These are phyloP conservation scores for Cryptococcus hybrid DNA, from an alignment of 1,284 basidiomycete species.

Conservation along the genomic window DNA sequence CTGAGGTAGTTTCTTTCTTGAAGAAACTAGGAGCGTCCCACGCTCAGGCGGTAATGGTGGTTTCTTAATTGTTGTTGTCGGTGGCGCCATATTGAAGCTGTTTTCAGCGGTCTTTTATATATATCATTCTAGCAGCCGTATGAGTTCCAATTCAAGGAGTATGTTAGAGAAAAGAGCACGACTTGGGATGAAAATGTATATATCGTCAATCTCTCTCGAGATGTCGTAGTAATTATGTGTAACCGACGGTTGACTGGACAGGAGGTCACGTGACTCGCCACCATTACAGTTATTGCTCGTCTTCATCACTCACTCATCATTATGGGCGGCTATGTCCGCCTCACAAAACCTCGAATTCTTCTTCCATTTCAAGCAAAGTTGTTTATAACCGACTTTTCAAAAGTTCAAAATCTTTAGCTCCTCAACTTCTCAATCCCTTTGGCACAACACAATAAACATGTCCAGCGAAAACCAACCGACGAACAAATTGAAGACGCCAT, in stretches of 20 bases:
- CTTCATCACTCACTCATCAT: too few relatives aligned
- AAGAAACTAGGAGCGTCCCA: constrained; percentile 29
- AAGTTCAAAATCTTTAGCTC: constrained; percentile 10
- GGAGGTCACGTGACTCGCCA: too few relatives aligned
- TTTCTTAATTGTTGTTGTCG: constrained; percentile 9
- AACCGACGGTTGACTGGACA: too few relatives aligned
- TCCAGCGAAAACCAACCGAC: constrained; percentile 29
- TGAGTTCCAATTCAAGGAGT: too few relatives aligned
- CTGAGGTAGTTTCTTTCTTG: background rate
- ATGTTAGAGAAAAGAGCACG: too few relatives aligned
- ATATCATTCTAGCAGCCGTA: too few relatives aligned
- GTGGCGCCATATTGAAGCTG: constrained; percentile 12
- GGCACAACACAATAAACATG: constrained; percentile 2
- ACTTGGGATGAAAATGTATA: too few relatives aligned
- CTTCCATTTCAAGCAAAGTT: background rate
- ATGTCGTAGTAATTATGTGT: too few relatives aligned
- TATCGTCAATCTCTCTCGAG: too few relatives aligned
- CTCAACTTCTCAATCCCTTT: background rate
- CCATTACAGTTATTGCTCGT: too few relatives aligned
- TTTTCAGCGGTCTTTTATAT: background rate
- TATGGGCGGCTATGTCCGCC: background rate
- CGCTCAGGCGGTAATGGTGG: constrained; percentile 5
- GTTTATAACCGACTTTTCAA: background rate
- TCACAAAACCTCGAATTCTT: constrained; percentile 6
- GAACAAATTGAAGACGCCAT: constrained; percentile 74